A percentile compares a stretch with the other conserved stretches of the same genome.
phyloP scores from a whole-genome alignment of 1,139 yeast species.

The Pichia cactophila region DNA sequence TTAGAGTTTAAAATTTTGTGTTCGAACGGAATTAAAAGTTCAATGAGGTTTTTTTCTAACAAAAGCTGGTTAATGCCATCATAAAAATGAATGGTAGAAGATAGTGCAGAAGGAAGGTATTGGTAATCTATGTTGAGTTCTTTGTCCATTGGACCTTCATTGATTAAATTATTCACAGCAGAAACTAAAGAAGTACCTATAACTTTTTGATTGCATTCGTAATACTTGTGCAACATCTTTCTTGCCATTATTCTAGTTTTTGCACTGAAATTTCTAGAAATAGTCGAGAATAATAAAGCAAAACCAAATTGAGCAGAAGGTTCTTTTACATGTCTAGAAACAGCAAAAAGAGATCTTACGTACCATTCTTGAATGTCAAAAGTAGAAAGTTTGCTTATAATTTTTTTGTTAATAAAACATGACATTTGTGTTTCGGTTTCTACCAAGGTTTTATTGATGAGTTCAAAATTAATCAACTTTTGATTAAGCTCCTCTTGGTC shows the following conservation, averaged over 20 bases:
- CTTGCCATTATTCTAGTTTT: conserved; percentile 31
- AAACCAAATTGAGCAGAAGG: conserved; percentile 25
- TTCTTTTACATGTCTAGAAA: conserved; percentile 12
- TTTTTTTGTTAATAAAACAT: conserved; percentile 38
- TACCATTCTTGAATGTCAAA: conserved; percentile 47
- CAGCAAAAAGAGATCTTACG: conserved; percentile 33
- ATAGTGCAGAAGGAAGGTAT: conserved; percentile 37
- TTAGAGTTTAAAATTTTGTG: conserved; percentile 33
- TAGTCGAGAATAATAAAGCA: conserved; percentile 39
- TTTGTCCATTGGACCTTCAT: neutral
- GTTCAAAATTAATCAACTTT: conserved; percentile 16
- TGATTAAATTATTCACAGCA: conserved; percentile 26
- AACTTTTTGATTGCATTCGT: conserved; percentile 22
- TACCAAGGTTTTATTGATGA: conserved; percentile 26
- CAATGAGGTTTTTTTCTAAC: conserved; percentile 36
- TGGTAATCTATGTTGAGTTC: conserved; percentile 26
- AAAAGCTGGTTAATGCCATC: conserved; percentile 27
- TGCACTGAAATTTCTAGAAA: conserved; percentile 34
- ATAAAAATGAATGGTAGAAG: conserved; percentile 34
- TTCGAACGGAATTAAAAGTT: conserved; percentile 47
- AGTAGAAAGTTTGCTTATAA: conserved; percentile 41
- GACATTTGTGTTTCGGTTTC: conserved; percentile 34
- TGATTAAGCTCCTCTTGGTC: conserved; percentile 8
- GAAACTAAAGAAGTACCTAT: conserved; percentile 25
- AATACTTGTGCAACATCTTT: conserved; percentile 26